Evolutionary conservation across 805 yeast species (phyloP), one percentile per base, ranked within the genome.

Genomic region (Lachancea nothofagi): DNA sequence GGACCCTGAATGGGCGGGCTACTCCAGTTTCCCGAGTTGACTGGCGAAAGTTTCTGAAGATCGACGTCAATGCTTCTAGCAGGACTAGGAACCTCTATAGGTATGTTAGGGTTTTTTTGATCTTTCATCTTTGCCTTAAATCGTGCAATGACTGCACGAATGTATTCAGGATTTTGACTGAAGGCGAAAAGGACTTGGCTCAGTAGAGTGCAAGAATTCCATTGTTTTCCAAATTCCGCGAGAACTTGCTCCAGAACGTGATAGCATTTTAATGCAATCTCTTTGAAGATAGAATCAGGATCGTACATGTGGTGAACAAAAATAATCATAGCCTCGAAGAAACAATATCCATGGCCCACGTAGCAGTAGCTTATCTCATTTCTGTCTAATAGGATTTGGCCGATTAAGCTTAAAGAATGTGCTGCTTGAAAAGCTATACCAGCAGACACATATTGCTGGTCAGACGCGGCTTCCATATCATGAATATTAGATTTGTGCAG

Each of bases 401-500:
- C 41, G 15, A 38, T 31, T n/a, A 38, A 23, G 13, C 36, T 38
- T 7, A 38, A 22, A 10, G 41, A 38, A 25, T 38, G 41, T 14
- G 41, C 41, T 13, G 41, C 41, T 14, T 38, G 41, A 32, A 38
- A 38, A n/a, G 41, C 41, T 5, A 38, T 38, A 30, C 41, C 41
- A 5, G 41, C 41, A 5, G 41, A 38, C 12, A 21, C 21, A 20
- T 31, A 32, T 7, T 31, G 36, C 23, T 36, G 35, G 29, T 29
- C 33, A 17, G 33, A 27, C 8, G 36, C 31, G n/a, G 26, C 13
- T 18, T 21, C 28, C 32, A 30, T 22, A 14, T 38, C 41, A 32
- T 38, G 41, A 9, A 38, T 38, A 26, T 38, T 38, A 14, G 36
- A 30, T 27, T 38, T 38, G 21, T 38, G 41, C 26, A 38, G 25